Percentiles rank a stretch among this genome's conserved stretches.
These are phyloP conservation scores for Dendrothele bispora DNA, from an alignment of 768 basidiomycete species.

Conservation along the genomic window DNA sequence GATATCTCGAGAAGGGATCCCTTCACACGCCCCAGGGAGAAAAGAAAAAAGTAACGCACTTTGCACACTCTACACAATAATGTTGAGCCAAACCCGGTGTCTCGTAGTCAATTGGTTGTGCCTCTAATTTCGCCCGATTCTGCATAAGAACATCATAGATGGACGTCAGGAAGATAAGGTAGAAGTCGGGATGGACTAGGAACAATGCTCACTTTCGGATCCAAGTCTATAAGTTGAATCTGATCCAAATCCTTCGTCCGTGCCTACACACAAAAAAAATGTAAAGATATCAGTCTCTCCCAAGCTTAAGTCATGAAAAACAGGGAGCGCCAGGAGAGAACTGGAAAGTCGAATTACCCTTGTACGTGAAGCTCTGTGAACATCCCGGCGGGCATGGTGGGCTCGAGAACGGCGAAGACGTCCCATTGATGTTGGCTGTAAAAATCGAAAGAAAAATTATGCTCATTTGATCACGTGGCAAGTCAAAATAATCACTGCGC, in stretches of 20 bases:
- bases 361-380: conserved; percentile 85
- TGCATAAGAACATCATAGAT: conserved; percentile 25
- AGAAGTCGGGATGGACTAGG: no score
- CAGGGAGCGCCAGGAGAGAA: conserved; percentile 4
- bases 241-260: conserved; percentile 86
- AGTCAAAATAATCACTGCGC: no score
- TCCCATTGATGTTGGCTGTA: no score
- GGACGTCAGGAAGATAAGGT: neutral
- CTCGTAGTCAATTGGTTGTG: conserved; percentile 84
- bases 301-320: neutral
- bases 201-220: conserved; percentile 61
- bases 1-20: neutral
- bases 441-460: no score
- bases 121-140: conserved; percentile 76
- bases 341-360: no score
- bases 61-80: conserved; percentile 96
- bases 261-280: conserved; percentile 41
- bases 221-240: conserved; percentile 88
- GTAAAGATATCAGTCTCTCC: no score
- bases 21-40: neutral
- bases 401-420: conserved; percentile 80
- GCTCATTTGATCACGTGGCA: no score
- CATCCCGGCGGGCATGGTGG: conserved; percentile 86
- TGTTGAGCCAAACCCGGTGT: conserved; percentile 92
- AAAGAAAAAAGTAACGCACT: conserved; percentile 46